phyloP scores from a whole-genome alignment of 805 yeast genomes.

The Candida coquimbonensis region DNA sequence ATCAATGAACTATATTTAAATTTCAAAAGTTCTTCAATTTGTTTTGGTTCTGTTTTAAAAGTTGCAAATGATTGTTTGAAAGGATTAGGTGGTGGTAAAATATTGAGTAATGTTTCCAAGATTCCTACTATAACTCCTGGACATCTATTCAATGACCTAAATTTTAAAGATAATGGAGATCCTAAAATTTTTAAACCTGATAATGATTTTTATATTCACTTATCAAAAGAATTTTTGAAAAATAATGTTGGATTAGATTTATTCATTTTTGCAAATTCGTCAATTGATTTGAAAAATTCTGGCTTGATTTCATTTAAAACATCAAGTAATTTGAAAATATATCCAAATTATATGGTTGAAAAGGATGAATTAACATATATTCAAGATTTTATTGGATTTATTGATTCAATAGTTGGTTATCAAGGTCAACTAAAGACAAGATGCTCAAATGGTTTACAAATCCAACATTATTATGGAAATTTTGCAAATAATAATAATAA shows the following conservation, averaged over 20 bases:
- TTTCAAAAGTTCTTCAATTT: constrained; percentile 46
- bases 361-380: constrained; percentile 65
- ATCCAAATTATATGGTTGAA: constrained; percentile 58
- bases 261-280: constrained; percentile 55
- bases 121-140: constrained; percentile 85
- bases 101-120: constrained; percentile 57
- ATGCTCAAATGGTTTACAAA: constrained; percentile 82
- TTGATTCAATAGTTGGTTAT: constrained; percentile 53
- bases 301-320: constrained; percentile 57
- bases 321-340: constrained; percentile 63
- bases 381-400: constrained; percentile 49
- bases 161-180: constrained; percentile 33
- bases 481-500: constrained; percentile 26
- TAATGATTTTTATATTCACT: constrained; percentile 50
- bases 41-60: constrained; percentile 72
- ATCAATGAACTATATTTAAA: constrained; percentile 41
- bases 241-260: constrained; percentile 70
- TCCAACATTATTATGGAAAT: constrained; percentile 66
- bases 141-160: constrained; percentile 31
- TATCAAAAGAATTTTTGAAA: constrained; percentile 50
- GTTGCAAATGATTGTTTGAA: constrained; percentile 59
- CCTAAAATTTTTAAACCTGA: constrained; percentile 45
- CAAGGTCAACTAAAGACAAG: constrained; percentile 81
- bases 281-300: constrained; percentile 70
- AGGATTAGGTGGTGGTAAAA: constrained; percentile 76